A percentile compares a stretch with the other conserved stretches of the same genome.
These are phyloP conservation scores for Tephrocybe sp. DNA, from an alignment of 768 basidiomycete genomes.

Conservation along the genomic window DNA sequence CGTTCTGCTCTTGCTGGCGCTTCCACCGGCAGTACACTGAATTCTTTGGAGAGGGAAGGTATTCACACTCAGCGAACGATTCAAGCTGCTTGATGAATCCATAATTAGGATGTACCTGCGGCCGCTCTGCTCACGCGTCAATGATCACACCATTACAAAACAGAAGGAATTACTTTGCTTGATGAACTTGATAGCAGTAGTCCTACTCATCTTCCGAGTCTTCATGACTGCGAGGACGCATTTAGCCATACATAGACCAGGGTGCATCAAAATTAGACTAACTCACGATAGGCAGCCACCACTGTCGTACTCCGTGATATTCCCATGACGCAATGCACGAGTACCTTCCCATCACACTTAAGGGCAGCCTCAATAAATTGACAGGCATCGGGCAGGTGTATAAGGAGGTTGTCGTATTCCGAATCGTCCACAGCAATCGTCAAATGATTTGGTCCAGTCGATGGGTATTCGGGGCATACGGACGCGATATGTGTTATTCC, in stretches of 20 bases:
- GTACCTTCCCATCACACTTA: conserved; percentile 49
- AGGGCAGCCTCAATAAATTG: conserved; percentile 64
- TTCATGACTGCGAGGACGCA: conserved; percentile 29
- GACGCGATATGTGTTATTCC: conserved; percentile 58
- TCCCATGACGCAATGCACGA: conserved; percentile 77
- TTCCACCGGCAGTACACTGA: conserved; percentile 58
- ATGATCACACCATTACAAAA: conserved; percentile 10
- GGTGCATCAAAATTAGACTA: no score
- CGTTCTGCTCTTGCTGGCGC: conserved; percentile 51
- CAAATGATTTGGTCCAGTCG: conserved; percentile 40
- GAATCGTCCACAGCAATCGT: conserved; percentile 42
- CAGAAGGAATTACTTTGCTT: conserved; percentile 41
- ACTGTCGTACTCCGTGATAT: conserved; percentile 68
- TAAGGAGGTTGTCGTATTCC: conserved; percentile 56
- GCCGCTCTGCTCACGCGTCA: conserved; percentile 26
- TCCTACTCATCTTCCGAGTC: conserved; percentile 37
- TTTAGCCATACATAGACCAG: conserved; percentile 2
- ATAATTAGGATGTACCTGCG: conserved; percentile 45
- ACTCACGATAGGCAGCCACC: conserved; percentile 55
- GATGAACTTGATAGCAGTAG: conserved; percentile 48
- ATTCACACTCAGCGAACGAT: conserved; percentile 51
- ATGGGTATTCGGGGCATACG: conserved; percentile 55
- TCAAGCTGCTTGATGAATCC: conserved; percentile 63
- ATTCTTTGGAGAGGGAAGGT: conserved; percentile 40
- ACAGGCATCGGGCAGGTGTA: conserved; percentile 61